A percentile compares a stretch with the other conserved stretches of the same genome.
Evolutionary conservation across 179 eudicot genomes (phyloP).

Genomic region (Pouteria campechiana): DNA sequence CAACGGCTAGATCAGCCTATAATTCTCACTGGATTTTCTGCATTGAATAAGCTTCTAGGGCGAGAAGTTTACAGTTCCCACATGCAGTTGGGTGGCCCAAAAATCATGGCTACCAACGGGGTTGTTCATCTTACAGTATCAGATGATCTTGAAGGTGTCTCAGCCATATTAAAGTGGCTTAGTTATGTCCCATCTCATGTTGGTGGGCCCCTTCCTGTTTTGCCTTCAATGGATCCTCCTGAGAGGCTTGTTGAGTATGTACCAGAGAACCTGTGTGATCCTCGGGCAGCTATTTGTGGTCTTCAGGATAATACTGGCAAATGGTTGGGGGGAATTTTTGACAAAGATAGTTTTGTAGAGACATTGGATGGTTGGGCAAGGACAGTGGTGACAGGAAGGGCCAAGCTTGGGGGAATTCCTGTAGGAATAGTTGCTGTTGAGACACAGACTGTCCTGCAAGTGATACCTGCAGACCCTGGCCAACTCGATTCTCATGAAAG

Average conservation of each 20-base stretch:
- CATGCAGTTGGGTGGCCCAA: constrained; percentile 99
- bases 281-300: constrained; percentile 87
- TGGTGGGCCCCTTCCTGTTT: constrained; percentile 88
- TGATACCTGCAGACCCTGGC: constrained; percentile 97
- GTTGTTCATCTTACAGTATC: constrained; percentile 89
- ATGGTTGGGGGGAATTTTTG: constrained; percentile 95
- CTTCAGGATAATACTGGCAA: constrained; percentile 42
- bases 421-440: constrained; percentile 94
- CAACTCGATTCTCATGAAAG: constrained; percentile 96
- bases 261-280: constrained; percentile 91
- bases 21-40: constrained; percentile 90
- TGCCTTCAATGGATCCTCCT: constrained; percentile 56
- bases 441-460: constrained; percentile 96
- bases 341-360: constrained; percentile 82
- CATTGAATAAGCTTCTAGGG: constrained; percentile 86
- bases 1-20: constrained; percentile 98
- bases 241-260: constrained; percentile 70
- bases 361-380: constrained; percentile 98
- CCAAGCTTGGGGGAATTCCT: constrained; percentile 99
- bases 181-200: constrained; percentile 74
- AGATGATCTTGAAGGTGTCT: constrained; percentile 89
- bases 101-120: constrained; percentile 97
- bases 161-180: constrained; percentile 87
- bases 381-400: constrained; percentile 96
- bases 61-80: constrained; percentile 98